Conservation (phyloP, 305 asterid species). For the Fraxinus nigra region DNA sequence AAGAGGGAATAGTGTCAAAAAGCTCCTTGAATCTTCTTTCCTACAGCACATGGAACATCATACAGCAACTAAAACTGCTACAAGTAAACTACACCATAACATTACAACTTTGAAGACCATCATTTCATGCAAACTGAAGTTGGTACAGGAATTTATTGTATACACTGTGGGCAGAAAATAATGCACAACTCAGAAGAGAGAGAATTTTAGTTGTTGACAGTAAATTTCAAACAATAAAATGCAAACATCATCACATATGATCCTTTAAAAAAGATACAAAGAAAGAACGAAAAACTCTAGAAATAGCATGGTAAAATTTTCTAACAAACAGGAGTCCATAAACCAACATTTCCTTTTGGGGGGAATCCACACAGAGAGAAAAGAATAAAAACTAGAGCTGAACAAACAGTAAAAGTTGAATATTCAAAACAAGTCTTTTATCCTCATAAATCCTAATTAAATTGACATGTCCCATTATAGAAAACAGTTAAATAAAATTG, state of each 20-base stretch:
- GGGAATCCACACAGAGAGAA: neutral
- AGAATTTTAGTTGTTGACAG: neutral
- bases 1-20: constrained; percentile 71
- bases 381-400: neutral
- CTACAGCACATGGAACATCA: constrained; percentile 45
- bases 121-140: constrained; percentile 19
- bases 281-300: neutral
- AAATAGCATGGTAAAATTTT: neutral
- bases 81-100: constrained; percentile 3
- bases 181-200: neutral
- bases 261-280: neutral
- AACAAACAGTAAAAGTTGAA: neutral
- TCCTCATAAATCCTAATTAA: neutral
- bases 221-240: constrained; percentile 5
- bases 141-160: neutral
- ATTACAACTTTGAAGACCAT: neutral
- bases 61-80: constrained; percentile 20
- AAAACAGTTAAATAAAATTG: neutral
- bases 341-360: neutral
- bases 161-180: neutral
- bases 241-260: neutral
- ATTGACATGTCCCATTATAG: constrained; percentile 14
- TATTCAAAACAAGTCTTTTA: constrained; percentile 6
- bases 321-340: neutral
- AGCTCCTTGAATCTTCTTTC: constrained; percentile 91